phyloP scores from a whole-genome alignment of 1,284 basidiomycete species.

The Xerocomus nothofagi region DNA sequence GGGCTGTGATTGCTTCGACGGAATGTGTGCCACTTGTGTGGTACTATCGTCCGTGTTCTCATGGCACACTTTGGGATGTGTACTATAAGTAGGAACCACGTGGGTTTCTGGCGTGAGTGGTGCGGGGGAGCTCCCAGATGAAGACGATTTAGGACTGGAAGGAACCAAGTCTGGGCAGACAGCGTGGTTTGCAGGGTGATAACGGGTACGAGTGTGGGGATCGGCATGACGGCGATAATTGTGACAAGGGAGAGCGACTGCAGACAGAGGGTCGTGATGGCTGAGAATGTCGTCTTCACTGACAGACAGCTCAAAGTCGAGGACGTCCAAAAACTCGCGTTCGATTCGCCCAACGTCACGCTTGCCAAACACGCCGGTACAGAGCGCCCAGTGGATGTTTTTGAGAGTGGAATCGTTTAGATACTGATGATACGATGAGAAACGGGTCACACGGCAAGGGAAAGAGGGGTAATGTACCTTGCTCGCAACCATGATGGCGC shows the following conservation, averaged over 20 bases:
- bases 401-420: conserved; percentile 74
- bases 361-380: conserved; percentile 76
- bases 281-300: conserved; percentile 62
- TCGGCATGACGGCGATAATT: conserved; percentile 27
- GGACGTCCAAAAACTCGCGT: conserved; percentile 73
- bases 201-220: conserved; percentile 24
- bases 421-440: conserved; percentile 46
- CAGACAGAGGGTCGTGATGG: conserved; percentile 56
- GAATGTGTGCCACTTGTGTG: conserved; percentile 5
- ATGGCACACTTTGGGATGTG: conserved; percentile 21
- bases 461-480: conserved; percentile 48
- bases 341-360: conserved; percentile 75
- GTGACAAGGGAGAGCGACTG: conserved; percentile 35
- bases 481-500: conserved; percentile 68
- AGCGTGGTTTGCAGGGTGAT: conserved; percentile 16
- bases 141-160: conserved; percentile 38
- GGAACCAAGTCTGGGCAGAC: conserved; percentile 30
- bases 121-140: conserved; percentile 33
- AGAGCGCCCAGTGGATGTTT: conserved; percentile 76
- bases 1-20: conserved; percentile 21
- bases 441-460: conserved; percentile 18
- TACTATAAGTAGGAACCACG: conserved; percentile 10
- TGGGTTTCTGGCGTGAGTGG: conserved; percentile 31
- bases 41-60: conserved; percentile 10
- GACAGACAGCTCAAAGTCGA: conserved; percentile 67